These are phyloP conservation scores for Pseudonitzschia pungens DNA, from an alignment of 108 stramenopile species.

Conservation along the genomic window DNA sequence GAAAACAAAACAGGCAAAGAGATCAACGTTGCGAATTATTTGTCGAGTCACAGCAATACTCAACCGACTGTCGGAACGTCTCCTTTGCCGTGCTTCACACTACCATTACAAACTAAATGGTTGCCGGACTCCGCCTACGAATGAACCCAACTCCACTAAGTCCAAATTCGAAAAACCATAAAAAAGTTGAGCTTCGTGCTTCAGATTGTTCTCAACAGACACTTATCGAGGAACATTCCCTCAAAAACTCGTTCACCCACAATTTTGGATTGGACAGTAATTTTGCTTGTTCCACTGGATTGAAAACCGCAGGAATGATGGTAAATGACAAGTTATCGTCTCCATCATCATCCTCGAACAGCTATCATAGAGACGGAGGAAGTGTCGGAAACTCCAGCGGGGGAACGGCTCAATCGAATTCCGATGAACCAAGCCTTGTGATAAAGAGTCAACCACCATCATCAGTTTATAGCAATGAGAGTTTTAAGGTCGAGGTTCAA, in stretches of 20 bases:
- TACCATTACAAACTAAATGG: neutral
- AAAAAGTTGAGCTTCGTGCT: neutral
- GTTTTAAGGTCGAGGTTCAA: conserved; percentile 48
- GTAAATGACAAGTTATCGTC: conserved; percentile 32
- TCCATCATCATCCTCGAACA: conserved; percentile 14
- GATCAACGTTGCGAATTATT: neutral
- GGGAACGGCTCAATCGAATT: conserved; percentile 10
- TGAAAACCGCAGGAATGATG: conserved; percentile 1
- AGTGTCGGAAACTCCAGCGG: conserved; percentile 12
- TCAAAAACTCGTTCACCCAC: neutral
- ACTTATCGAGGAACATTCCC: neutral
- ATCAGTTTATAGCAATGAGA: conserved; percentile 48
- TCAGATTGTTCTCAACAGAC: neutral
- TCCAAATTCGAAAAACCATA: neutral
- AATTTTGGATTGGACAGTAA: neutral
- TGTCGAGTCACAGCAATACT: neutral
- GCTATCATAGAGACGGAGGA: neutral
- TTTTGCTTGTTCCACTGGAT: neutral
- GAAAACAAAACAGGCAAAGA: neutral
- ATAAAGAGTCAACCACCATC: conserved; percentile 47
- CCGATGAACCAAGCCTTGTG: conserved; percentile 21
- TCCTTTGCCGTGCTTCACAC: neutral
- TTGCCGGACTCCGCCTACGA: neutral
- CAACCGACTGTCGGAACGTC: neutral
- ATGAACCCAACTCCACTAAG: neutral